phyloP scores from a whole-genome alignment of 1,284 basidiomycete species.

The Tetrapyrgos nigripes region DNA sequence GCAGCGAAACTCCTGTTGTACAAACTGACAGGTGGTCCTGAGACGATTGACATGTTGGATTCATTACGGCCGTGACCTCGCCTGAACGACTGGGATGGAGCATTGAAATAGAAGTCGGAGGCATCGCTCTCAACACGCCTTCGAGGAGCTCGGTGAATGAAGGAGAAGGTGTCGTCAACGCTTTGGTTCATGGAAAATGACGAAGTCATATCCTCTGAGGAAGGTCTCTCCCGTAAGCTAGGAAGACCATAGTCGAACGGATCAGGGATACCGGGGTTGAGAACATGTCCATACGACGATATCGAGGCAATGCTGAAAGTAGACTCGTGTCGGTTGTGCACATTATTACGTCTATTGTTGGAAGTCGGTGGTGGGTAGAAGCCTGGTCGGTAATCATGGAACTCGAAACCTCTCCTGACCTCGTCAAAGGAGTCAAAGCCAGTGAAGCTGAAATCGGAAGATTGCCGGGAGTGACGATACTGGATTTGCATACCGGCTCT shows the following conservation, averaged over 20 bases:
- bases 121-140: conserved; percentile 75
- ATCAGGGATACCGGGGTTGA: conserved; percentile 67
- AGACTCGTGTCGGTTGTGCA: conserved; percentile 63
- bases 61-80: conserved; percentile 53
- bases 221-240: conserved; percentile 55
- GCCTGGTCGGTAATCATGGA: conserved; percentile 59
- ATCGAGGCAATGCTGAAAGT: conserved; percentile 81
- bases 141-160: conserved; percentile 53
- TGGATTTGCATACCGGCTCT: conserved; percentile 20
- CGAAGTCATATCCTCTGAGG: conserved; percentile 57
- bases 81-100: conserved; percentile 36
- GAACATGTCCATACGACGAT: conserved; percentile 78
- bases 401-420: conserved; percentile 76
- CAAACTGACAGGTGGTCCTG: conserved; percentile 72
- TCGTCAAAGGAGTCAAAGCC: conserved; percentile 79
- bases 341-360: conserved; percentile 24
- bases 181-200: conserved; percentile 60
- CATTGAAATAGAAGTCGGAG: conserved; percentile 76
- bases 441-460: conserved; percentile 67
- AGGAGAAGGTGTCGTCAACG: conserved; percentile 78
- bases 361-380: conserved; percentile 58
- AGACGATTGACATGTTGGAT: conserved; percentile 52
- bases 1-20: conserved; percentile 65
- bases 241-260: conserved; percentile 77
- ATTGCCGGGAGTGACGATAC: conserved; percentile 48